These are phyloP conservation scores for Myxozyma kluyveri DNA, from an alignment of 805 yeast species.

Conservation along the genomic window DNA sequence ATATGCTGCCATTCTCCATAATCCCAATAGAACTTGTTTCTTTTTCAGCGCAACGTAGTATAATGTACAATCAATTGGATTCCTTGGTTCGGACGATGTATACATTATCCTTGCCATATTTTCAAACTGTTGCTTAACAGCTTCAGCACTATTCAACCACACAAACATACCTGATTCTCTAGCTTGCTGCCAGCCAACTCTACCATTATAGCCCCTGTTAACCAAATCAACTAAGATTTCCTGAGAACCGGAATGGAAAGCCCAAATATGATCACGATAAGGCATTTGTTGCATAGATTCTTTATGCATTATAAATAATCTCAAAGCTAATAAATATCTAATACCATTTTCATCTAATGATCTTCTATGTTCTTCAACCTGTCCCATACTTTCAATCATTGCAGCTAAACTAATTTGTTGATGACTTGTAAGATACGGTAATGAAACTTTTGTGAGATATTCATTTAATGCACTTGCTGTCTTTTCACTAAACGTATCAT, in stretches of 20 bases:
- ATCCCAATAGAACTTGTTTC: conserved; percentile 69
- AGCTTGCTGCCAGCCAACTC: conserved; percentile 60
- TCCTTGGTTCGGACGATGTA: conserved; percentile 50
- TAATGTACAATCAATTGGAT: conserved; percentile 72
- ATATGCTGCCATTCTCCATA: conserved; percentile 76
- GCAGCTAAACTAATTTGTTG: conserved; percentile 81
- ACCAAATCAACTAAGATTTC: conserved; percentile 58
- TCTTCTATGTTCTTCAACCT: conserved; percentile 46
- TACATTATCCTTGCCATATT: conserved; percentile 71
- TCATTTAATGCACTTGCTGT: conserved; percentile 54
- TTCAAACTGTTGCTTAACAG: conserved; percentile 57
- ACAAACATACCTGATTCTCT: conserved; percentile 62
- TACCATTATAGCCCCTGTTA: conserved; percentile 44
- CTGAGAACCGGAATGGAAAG: conserved; percentile 75
- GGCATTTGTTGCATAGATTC: conserved; percentile 53
- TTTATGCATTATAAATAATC: conserved; percentile 45
- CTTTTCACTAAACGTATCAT: conserved; percentile 41
- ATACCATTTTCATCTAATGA: conserved; percentile 64
- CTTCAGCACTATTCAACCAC: conserved; percentile 56
- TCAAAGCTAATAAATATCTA: conserved; percentile 46
- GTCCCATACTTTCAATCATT: conserved; percentile 61
- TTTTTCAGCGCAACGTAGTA: conserved; percentile 76
- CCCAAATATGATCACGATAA: conserved; percentile 86
- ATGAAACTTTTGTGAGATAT: conserved; percentile 58
- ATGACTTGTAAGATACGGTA: conserved; percentile 84